These are phyloP conservation scores for Globisporangium takayamanum DNA, from an alignment of 352 stramenopile species.

Conservation along the genomic window DNA sequence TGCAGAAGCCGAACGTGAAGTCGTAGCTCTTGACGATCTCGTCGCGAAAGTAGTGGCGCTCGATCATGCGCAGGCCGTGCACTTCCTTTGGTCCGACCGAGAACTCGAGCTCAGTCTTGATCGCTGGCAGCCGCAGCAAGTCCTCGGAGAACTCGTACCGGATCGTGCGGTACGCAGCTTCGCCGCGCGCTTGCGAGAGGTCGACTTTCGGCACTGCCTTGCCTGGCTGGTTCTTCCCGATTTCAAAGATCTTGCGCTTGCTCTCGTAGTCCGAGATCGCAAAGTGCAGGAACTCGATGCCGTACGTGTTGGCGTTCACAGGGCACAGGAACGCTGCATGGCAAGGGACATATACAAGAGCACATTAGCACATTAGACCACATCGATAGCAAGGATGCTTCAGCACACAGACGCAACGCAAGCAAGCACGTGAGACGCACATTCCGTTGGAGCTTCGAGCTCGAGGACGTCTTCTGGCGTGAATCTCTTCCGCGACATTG, in stretches of 20 bases:
- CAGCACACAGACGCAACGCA: not conserved
- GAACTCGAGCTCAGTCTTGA: conserved; percentile 91
- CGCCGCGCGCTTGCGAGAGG: conserved; percentile 76
- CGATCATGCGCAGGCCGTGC: conserved; percentile 93
- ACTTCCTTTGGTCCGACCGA: conserved; percentile 88
- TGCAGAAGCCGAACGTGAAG: conserved; percentile 96
- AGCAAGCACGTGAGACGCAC: conserved; percentile 22
- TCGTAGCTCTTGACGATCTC: conserved; percentile 94
- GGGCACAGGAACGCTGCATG: conserved; percentile 89
- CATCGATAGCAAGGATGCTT: too few species aligned
- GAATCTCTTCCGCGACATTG: conserved; percentile 68
- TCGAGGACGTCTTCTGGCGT: conserved; percentile 81
- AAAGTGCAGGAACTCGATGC: conserved; percentile 95
- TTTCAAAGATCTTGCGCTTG: conserved; percentile 94
- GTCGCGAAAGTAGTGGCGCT: conserved; percentile 95
- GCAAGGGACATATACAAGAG: conserved; percentile 1
- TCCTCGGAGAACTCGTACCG: conserved; percentile 95
- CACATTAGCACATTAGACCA: not conserved
- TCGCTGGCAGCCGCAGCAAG: conserved; percentile 85
- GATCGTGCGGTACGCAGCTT: conserved; percentile 89
- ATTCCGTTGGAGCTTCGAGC: conserved; percentile 65
- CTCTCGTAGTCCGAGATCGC: conserved; percentile 92
- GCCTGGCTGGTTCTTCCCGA: conserved; percentile 66
- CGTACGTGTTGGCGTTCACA: conserved; percentile 90
- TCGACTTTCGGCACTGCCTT: conserved; percentile 81